Percentiles rank a stretch among this genome's conserved stretches.
Conservation (phyloP, 306 rosid species). For the Casuarina equisetifolia region DNA sequence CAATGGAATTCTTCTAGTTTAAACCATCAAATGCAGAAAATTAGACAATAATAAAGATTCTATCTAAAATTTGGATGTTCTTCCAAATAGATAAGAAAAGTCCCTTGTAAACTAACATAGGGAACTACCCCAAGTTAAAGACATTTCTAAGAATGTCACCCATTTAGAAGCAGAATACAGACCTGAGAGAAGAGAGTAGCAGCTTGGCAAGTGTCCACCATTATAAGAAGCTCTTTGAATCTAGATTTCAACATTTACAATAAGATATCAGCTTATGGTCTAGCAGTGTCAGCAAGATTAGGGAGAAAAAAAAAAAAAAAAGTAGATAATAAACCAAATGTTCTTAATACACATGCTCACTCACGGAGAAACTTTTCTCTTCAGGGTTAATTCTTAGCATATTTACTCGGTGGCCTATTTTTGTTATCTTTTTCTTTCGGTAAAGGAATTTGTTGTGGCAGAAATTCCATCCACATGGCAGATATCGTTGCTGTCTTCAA, state of each 20-base stretch:
- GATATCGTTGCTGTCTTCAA: neutral
- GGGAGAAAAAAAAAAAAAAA: neutral
- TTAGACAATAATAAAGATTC: neutral
- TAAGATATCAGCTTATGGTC: conserved; percentile 29
- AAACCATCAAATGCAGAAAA: neutral
- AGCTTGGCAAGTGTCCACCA: conserved; percentile 99
- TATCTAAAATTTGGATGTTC: neutral
- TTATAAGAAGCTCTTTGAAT: conserved; percentile 96
- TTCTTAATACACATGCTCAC: neutral
- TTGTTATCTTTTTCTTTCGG: too few relatives aligned
- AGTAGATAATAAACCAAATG: conserved; percentile 1
- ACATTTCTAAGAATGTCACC: conserved; percentile 9
- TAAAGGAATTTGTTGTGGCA: neutral
- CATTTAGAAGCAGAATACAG: conserved; percentile 23
- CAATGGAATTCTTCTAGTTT: neutral
- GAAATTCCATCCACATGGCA: neutral
- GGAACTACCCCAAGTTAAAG: neutral
- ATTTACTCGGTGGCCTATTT: neutral
- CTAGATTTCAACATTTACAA: conserved; percentile 41
- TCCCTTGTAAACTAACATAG: neutral
- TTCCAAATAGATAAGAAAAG: neutral
- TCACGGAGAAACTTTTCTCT: neutral
- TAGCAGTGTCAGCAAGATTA: conserved; percentile 12
- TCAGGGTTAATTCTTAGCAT: neutral
- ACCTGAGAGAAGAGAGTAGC: conserved; percentile 96